Base-by-base conservation (phyloP, 1,284 basidiomycete species). In the Phylloporus gajari region DNA sequence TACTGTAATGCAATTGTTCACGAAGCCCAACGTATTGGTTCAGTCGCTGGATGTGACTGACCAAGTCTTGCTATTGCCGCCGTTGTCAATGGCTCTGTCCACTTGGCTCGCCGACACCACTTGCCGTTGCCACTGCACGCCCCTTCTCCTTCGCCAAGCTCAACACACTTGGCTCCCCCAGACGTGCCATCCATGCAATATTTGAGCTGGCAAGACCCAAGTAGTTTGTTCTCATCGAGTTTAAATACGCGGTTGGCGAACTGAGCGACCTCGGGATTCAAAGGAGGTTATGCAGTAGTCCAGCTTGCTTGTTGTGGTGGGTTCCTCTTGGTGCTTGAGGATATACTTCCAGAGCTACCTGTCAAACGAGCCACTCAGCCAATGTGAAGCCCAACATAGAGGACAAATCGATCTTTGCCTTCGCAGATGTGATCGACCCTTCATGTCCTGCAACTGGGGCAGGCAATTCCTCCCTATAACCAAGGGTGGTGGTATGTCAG, bases 391-490 rank as follows among this genome's bases (percentile, higher is more conserved):
- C 82, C 5, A 80, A 77, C 64, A 85, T 91, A 9, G 91, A 94
- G 79, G 88, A 92, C 70, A 90, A 92, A 77, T 79, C 90, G 38
- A 85, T 94, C 25, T 84, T 94, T 44, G 88, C 91, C 7, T 84
- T 93, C 46, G 93, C 93, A 13, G 93, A 94, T 78, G 87, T 90
- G 13, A 88, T 93, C 80, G 93, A 94, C 74, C 79, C n/a, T 89
- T 91, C 74, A 72, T 63, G 15, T 83, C 78, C 19, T 80, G 35
- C 35, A 35, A 87, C 46, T 94, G 93, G 93, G 89, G 91, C 77
- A 86, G 83, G 64, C 92, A 94, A 76, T 94, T 93, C 77, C 85
- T 86, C 68, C 86, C 87, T 30, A 82, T 83, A 25, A 83, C 84
- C 9, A 85, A 88, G 74, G 83, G 82, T 76, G 77, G 73, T 80